These are phyloP conservation scores for Leishmania tropica DNA, from an alignment of 208 protist species.

Conservation along the genomic window DNA sequence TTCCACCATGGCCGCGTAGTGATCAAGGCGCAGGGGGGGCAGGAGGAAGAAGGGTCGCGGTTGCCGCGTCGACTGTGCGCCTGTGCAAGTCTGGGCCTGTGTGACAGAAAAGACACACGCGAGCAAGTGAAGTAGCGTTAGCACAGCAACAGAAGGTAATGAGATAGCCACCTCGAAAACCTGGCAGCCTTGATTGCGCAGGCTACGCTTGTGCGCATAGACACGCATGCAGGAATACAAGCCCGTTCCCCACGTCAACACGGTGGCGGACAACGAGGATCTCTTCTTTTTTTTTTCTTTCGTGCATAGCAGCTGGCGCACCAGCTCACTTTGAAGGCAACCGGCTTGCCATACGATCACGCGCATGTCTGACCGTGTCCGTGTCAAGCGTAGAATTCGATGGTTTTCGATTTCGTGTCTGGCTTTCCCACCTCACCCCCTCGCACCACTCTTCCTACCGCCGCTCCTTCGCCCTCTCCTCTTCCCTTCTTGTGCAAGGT, in stretches of 20 bases:
- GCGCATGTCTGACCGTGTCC: not conserved
- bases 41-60: not conserved
- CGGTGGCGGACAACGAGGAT: not conserved
- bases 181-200: not conserved
- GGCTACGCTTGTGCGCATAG: not conserved
- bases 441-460: not conserved
- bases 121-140: not conserved
- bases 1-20: not conserved
- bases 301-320: not conserved
- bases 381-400: not conserved
- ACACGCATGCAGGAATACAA: not conserved
- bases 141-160: not conserved
- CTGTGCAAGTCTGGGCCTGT: not conserved
- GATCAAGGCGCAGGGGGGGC: not conserved
- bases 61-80: not conserved
- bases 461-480: conserved; percentile 8
- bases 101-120: not conserved
- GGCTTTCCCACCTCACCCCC: not conserved
- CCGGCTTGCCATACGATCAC: not conserved
- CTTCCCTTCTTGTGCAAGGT: conserved; percentile 5
- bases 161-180: not conserved
- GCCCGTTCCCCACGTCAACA: not conserved
- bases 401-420: not conserved
- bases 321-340: not conserved
- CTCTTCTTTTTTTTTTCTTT: not conserved